Base-by-base conservation (phyloP, 805 yeast genomes). In the Teunomyces aglyptinius region DNA sequence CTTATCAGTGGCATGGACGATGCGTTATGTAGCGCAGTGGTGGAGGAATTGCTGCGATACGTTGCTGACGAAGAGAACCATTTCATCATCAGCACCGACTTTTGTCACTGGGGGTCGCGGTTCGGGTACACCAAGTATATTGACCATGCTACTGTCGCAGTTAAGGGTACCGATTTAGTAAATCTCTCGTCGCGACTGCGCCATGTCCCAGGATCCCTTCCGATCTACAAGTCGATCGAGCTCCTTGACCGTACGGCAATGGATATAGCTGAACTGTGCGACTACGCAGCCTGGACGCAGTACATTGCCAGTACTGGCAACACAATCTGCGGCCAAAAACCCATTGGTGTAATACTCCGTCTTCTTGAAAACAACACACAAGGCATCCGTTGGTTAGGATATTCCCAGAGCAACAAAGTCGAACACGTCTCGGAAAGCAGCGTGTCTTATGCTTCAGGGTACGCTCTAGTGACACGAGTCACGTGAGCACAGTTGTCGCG, bases 321-420 rank as follows among this genome's bases (percentile, higher is more conserved):
- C 67, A 94, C 99, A 0, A 86, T 94, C 13, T 94, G 99, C 65
- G 99, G 99, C 0, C 86, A 90, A 48, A 83, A 81, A 49, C 97
- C 98, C 0, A 73, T 94, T 29, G 78, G 80, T 2, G 70, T 89
- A 6, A 61, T 92, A 15, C 60, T 92, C 43, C 67, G 72, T 16
- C 63, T 83, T 2, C 60, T 84, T 49, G 85, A 84, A 49, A 47
- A 60, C 11, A 52, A 57, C n/a, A 54, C 56, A 33, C 66, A 64
- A 0, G 62, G 53, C 4, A 78, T 89, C 53, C 54, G 77, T 22
- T 89, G 96, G 96, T 71, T 84, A 11, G 87, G 86, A 0, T 92
- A 92, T 60, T 69, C 85, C 0, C 97, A 92, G 65, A 86, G 96
- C 59, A 78, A 81, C 41, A 59, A 63, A 8, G 92, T 76, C 1